Evolutionary conservation across 2,329 filamentous ascomycete species (phyloP), one percentile per base, ranked within the genome.

Genomic region (Scedosporium dehoogii): DNA sequence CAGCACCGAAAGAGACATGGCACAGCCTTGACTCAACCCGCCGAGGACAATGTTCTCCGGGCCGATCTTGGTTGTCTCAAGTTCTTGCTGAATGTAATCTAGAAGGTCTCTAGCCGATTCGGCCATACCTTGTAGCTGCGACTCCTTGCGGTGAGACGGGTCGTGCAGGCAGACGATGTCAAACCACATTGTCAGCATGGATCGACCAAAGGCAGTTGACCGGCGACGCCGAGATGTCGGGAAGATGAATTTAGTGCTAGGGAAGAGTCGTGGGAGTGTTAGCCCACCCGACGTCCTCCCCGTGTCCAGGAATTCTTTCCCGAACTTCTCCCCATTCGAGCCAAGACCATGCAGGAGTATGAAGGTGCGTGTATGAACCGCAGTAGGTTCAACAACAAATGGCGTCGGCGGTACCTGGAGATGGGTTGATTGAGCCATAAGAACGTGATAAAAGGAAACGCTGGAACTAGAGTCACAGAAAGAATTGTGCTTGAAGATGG

Each of bases 11-110:
- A 83, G 65, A 0, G 72, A 71, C 66, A 77, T 75, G 1, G 80
- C 81, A 65, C 78, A 82, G 0, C 81, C 81, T 65, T 83, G 79
- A 66, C 81, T 82, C n/a, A 84, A 64, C 0, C 81, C 80, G 16
- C 79, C 79, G 1, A 85, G 64, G 6, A 83, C 69, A 14, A 84
- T 70, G 59, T 79, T 80, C 18, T 65, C 42, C 41, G 57, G 69
- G 62, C 62, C 70, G 57, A 73, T 38, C 10, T 12, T 38, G 10
- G 33, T 68, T n/a, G 64, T 68, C 41, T 62, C 3, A 64, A 18
- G n/a, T 66, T 81, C 78, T 9, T 67, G 38, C 1, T 61, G 64
- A 27, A 80, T 64, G 6, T 80, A 62, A 2, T 61, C 62, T 2
- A 73, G 63, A 0, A 80, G 62, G 61, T 74, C 75, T 0, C 58